Evolutionary conservation across 1,284 basidiomycete genomes (phyloP).

Genomic region (Fomitopsis palustris): DNA sequence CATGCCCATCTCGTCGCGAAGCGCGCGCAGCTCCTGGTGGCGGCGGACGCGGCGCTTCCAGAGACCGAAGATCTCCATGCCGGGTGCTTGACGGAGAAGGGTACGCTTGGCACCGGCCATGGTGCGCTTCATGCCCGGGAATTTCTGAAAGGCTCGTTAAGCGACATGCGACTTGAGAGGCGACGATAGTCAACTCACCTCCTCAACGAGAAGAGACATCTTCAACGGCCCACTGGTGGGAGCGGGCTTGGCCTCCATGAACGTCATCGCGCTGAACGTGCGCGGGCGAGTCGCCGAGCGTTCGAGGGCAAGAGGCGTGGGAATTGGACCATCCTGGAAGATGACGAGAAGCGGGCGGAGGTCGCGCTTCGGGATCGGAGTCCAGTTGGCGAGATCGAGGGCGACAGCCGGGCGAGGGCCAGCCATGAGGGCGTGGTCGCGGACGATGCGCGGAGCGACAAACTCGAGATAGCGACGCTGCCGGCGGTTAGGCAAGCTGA

Average conservation of each 20-base stretch:
- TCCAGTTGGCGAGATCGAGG: background rate
- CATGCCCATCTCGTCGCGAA: background rate
- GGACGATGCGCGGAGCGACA: background rate
- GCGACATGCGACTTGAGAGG: background rate
- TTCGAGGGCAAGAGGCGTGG: too few species aligned
- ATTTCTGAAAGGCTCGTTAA: background rate
- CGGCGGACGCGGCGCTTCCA: background rate
- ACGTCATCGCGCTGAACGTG: background rate
- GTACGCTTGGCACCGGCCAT: background rate
- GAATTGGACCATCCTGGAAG: background rate
- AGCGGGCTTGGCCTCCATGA: background rate
- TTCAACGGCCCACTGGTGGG: background rate
- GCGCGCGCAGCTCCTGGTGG: background rate
- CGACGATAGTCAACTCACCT: background rate
- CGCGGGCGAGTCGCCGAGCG: background rate
- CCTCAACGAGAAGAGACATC: background rate
- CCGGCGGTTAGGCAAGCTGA: background rate
- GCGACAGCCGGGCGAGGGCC: background rate
- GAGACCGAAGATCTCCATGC: background rate
- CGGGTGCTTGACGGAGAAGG: background rate
- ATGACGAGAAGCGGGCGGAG: background rate
- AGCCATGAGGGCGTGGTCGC: background rate
- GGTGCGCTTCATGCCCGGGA: background rate
- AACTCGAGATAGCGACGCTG: background rate
- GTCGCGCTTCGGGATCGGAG: background rate